Base-by-base conservation (phyloP, 306 rosid species). In the Luffa aegyptiaca region DNA sequence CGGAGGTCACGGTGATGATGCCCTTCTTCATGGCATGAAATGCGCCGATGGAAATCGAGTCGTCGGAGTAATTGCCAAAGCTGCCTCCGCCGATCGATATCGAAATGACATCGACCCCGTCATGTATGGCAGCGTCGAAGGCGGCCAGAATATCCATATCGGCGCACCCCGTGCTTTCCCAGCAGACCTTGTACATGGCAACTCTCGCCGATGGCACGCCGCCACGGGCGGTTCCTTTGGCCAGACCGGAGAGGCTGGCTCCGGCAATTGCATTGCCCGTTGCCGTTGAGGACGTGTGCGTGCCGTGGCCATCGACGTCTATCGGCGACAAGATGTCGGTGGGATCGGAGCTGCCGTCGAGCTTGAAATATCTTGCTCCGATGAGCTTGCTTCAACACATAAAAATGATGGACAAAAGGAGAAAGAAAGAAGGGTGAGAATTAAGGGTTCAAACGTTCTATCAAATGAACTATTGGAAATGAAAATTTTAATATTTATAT, bases 71-170 rank as follows among this genome's bases (percentile, higher is more conserved):
- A 39, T 45, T 82, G 0, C 44, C 13, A 18, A 21, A 18, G 10
- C 89, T 93, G 5, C 2, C 11, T 74, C 98, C 98, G 20, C 93
- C 95, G 6, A 92, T 89, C 0, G 97, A 94, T 71, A 92, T 62
- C 1, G 98, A 92, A 82, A 94, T 94, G 66, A 94, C 91, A 88
- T 94, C 97, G 6, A 89, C 98, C 0, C 98, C 97, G 33, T 94
- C 98, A 2, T 88, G 84, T 69, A 91, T 89, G 58, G 98, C 98
- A 8, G 97, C 91, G n/a, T 94, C 98, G 76, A 86, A 94, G 52
- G 90, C 97, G 0, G 97, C 97, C 10, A 94, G 88, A 77, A 94
- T 81, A 81, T 94, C 97, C 90, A 94, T 92, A 83, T 94, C 97
- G 0, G 95, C 8, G 81, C 98, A 94, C 58, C 90, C 97, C 6